Conservation (phyloP, 164 flowering plant genomes). For the Stephania cephalantha region DNA sequence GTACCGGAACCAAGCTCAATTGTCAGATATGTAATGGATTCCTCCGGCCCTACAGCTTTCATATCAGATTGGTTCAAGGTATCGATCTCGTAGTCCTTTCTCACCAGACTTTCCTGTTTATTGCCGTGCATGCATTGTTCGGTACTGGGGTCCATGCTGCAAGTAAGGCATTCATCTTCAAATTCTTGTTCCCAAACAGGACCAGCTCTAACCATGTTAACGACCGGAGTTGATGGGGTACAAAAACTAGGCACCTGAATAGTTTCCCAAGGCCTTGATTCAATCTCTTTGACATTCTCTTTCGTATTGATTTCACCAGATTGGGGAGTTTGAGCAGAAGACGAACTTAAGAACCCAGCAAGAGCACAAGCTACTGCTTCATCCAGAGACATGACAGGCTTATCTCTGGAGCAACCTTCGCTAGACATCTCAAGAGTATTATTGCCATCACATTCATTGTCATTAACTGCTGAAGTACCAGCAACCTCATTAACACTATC, state of each 20-base stretch:
- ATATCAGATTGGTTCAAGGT: not conserved
- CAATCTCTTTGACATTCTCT: conserved; percentile 10
- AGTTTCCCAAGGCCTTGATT: conserved; percentile 4
- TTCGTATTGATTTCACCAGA: conserved; percentile 14
- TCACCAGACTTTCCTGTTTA: not conserved
- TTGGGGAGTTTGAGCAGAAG: conserved; percentile 20
- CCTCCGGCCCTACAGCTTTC: not conserved
- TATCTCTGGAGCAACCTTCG: conserved; percentile 18
- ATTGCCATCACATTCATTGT: conserved; percentile 8
- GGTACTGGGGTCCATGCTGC: no score
- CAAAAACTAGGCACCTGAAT: conserved; percentile 6
- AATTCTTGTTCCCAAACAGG: conserved; percentile 4
- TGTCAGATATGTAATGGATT: not conserved
- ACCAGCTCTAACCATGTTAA: not conserved
- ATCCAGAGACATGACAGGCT: conserved; percentile 50
- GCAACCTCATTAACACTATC: conserved; percentile 12
- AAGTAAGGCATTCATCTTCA: conserved; percentile 2
- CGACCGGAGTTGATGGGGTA: conserved; percentile 1
- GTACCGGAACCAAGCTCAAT: not conserved
- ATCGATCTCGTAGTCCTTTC: not conserved
- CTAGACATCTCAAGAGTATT: conserved; percentile 16
- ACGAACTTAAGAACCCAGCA: conserved; percentile 45
- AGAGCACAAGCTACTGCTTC: conserved; percentile 83
- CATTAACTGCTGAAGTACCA: not conserved
- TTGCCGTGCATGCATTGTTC: no score